These are phyloP conservation scores for Cucumis melo DNA, from an alignment of 306 rosid species.

Conservation along the genomic window DNA sequence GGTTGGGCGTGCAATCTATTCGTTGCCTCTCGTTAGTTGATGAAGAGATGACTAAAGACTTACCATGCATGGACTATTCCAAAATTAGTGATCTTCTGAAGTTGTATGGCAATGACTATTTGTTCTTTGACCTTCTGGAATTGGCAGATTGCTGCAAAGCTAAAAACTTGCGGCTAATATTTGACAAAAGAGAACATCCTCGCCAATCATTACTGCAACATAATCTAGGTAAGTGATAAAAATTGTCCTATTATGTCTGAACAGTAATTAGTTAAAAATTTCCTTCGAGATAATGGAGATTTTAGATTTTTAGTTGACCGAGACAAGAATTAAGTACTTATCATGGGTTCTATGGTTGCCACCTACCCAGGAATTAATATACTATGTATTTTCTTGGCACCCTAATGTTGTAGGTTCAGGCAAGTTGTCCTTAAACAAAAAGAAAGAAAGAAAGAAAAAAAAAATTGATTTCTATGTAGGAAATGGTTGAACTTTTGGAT, in stretches of 20 bases:
- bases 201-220: slow-evolving; percentile 89
- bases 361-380: too few species aligned
- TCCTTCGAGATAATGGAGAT: neutral
- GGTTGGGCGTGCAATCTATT: slow-evolving; percentile 73
- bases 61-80: slow-evolving; percentile 80
- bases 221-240: slow-evolving; percentile 52
- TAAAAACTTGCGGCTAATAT: slow-evolving; percentile 66
- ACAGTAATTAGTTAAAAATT: neutral
- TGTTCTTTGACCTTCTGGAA: slow-evolving; percentile 89
- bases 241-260: neutral
- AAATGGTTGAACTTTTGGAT: neutral
- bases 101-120: slow-evolving; percentile 55
- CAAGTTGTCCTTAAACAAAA: too few species aligned
- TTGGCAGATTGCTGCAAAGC: slow-evolving; percentile 96
- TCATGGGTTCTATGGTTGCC: too few species aligned
- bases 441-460: too few species aligned
- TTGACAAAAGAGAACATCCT: slow-evolving; percentile 93
- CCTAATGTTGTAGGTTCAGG: too few species aligned
- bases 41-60: slow-evolving; percentile 75
- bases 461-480: neutral
- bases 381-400: too few species aligned
- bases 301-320: neutral
- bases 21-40: slow-evolving; percentile 81
- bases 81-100: slow-evolving; percentile 71
- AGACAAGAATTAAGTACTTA: neutral